Evolutionary conservation across 805 yeast genomes (phyloP).

Genomic region (Candida takata): DNA sequence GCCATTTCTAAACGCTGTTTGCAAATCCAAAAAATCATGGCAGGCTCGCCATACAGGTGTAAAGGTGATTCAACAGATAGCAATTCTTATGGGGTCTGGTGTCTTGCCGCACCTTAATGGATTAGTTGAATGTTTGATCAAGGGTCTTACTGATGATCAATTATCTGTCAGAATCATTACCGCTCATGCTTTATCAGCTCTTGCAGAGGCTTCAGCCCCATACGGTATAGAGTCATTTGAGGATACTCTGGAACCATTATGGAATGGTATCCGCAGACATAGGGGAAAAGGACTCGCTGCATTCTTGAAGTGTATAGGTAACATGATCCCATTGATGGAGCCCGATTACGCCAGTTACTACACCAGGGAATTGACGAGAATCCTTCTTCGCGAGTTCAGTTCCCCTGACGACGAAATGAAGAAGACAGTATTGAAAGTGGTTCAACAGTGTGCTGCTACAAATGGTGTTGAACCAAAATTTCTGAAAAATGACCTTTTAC

Average conservation of each 20-base stretch:
- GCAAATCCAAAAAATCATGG: conserved; percentile 72
- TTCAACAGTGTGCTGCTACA: conserved; percentile 59
- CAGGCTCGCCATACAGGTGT: conserved; percentile 80
- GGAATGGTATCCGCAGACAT: conserved; percentile 72
- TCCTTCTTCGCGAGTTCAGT: conserved; percentile 62
- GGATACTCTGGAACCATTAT: conserved; percentile 55
- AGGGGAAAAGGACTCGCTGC: conserved; percentile 75
- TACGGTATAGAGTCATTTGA: conserved; percentile 90
- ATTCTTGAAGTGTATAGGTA: conserved; percentile 70
- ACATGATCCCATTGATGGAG: conserved; percentile 79
- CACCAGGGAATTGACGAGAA: conserved; percentile 62
- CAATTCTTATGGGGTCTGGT: conserved; percentile 60
- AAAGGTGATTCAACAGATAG: conserved; percentile 68
- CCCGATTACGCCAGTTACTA: conserved; percentile 75
- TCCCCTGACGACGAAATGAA: conserved; percentile 89
- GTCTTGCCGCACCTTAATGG: conserved; percentile 67
- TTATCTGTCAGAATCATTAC: conserved; percentile 59
- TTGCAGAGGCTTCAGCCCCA: conserved; percentile 80
- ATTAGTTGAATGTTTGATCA: conserved; percentile 53
- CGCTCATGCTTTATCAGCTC: conserved; percentile 61
- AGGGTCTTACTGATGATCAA: conserved; percentile 61
- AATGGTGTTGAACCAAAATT: conserved; percentile 48
- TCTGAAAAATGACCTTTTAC: conserved; percentile 44
- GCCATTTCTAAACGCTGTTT: conserved; percentile 79
- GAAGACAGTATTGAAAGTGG: conserved; percentile 58